A percentile compares a stretch with the other conserved stretches of the same genome.
Evolutionary conservation across 2,329 filamentous ascomycete species (phyloP).

Genomic region (Penicillium sp.): DNA sequence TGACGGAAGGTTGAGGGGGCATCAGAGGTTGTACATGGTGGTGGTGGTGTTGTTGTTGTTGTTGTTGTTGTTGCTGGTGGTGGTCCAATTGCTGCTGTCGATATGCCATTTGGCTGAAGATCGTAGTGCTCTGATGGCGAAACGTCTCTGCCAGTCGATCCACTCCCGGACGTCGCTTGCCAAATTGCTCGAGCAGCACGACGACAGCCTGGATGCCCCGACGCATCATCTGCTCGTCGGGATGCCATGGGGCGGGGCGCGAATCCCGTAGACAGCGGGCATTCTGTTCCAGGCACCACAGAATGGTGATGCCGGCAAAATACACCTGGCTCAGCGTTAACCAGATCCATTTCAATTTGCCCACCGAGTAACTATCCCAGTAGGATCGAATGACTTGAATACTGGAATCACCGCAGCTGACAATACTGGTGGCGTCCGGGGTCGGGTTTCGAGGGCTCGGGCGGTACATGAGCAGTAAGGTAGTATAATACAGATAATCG

Average conservation of each 20-base stretch:
- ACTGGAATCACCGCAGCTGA: slow-evolving; percentile 45
- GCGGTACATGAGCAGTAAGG: slow-evolving; percentile 44
- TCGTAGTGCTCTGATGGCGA: slow-evolving; percentile 43
- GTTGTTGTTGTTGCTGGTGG: slow-evolving; percentile 35
- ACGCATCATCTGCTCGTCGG: slow-evolving; percentile 43
- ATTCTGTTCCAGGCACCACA: slow-evolving; percentile 47
- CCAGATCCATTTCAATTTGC: slow-evolving; percentile 49
- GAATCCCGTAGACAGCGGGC: slow-evolving; percentile 39
- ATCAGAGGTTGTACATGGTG: slow-evolving; percentile 24
- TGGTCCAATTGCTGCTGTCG: slow-evolving; percentile 42
- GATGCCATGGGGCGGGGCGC: slow-evolving; percentile 37
- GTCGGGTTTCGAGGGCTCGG: slow-evolving; percentile 44
- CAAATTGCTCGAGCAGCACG: slow-evolving; percentile 44
- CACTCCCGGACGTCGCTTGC: slow-evolving; percentile 42
- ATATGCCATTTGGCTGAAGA: slow-evolving; percentile 44
- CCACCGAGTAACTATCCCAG: slow-evolving; percentile 45
- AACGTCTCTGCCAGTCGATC: slow-evolving; percentile 44
- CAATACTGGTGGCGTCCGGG: slow-evolving; percentile 41
- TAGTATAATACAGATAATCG: slow-evolving; percentile 47
- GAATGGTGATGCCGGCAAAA: slow-evolving; percentile 45
- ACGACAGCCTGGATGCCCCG: slow-evolving; percentile 43
- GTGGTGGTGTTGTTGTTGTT: slow-evolving; percentile 37
- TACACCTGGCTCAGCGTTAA: slow-evolving; percentile 45
- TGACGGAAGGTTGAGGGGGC: slow-evolving; percentile 24
- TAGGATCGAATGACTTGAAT: slow-evolving; percentile 45